Evolutionary conservation across 2,329 filamentous ascomycete genomes (phyloP), one percentile per base, ranked within the genome.

Genomic region (Trichothecium sympodiale): DNA sequence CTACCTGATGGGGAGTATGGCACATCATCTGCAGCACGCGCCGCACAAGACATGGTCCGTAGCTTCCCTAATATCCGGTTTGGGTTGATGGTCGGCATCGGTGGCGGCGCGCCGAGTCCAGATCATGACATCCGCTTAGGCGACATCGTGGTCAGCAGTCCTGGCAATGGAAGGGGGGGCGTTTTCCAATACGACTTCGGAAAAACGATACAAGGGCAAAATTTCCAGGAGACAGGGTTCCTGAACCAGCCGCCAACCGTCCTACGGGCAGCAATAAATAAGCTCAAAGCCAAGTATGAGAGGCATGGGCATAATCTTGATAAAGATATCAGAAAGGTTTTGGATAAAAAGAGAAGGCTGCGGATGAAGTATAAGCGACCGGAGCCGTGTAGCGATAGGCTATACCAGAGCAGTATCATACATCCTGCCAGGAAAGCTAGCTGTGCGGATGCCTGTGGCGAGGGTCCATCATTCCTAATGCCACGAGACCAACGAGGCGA

Each of bases 81-180:
- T 7, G 49, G 49, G 1, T 31, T 60, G 4, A 47, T 60, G 41
- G 55, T 59, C 2, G 56, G 56, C 16, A 50, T 57, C 3, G 56
- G 48, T 1, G 56, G 54, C 15, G 55, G 55, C 7, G 51, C 47
- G 0, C 56, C 56, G 43, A 61, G 36, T 32, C 3, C 5, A 5
- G 38, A 43, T 7, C 35, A 51, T 17, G 53, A 59, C 16, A 48
- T 60, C 4, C 47, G 55, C 5, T 36, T 46, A 2, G 44, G 44
- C 5, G 44, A 46, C 31, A 28, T 46, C 10, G 43, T 46, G 4
- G 44, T 46, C n/a, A 43, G 43, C 29, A 20, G 25, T 16, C 27
- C 28, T 10, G 9, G 12, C 15, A 17, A 15, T 16, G 33, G 28
- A n/a, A 16, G 25, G 10, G 28, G 32, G 16, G 37, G 32, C 13